Conservation (phyloP, 345 rosid genomes). For the Lumnitzera littorea region DNA sequence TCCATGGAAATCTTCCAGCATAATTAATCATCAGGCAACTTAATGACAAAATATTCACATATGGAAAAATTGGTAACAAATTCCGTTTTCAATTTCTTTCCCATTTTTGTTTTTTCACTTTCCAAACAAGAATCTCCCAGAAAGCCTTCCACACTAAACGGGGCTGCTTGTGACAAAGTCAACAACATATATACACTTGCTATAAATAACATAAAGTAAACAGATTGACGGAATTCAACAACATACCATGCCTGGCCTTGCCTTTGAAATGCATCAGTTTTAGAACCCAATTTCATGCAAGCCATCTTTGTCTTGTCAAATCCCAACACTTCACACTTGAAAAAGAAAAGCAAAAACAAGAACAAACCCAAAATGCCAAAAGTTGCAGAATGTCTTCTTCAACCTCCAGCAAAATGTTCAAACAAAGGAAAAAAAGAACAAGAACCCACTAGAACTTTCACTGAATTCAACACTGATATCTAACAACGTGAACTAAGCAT, state of each 20-base stretch:
- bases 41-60: no score
- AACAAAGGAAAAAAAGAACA: background rate
- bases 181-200: background rate
- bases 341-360: no score
- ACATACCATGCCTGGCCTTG: conserved; percentile 98
- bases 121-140: no score
- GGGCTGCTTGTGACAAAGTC: no score
- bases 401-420: no score
- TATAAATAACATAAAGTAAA: background rate
- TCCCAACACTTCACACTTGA: background rate
- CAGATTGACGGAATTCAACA: background rate
- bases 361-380: background rate
- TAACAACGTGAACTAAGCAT: conserved; percentile 8
- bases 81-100: no score
- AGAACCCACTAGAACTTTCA: background rate
- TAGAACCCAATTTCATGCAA: conserved; percentile 89
- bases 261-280: conserved; percentile 83
- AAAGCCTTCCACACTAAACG: no score
- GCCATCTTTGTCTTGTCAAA: conserved; percentile 41
- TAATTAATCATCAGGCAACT: no score
- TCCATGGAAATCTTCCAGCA: no score
- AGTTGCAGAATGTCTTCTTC: background rate
- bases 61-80: no score
- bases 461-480: conserved; percentile 7
- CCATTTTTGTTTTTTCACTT: no score